Evolutionary conservation across 2,329 filamentous ascomycete genomes (phyloP), one percentile per base, ranked within the genome.

Genomic region (Cordyceps farinosa): DNA sequence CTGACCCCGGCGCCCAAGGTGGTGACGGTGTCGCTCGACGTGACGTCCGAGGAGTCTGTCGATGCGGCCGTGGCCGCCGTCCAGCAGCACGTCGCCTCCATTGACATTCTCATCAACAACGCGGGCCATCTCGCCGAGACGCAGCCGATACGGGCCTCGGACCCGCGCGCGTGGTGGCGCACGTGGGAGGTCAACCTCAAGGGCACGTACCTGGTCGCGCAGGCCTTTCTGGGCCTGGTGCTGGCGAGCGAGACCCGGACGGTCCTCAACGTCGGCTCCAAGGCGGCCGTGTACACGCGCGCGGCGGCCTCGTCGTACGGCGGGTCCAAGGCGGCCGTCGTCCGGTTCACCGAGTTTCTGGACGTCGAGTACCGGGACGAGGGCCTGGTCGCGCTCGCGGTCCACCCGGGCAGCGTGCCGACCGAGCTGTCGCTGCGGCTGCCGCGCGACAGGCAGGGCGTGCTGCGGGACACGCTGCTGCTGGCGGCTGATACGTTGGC

Each of bases 121-220:
- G 78, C 79, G 0, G 79, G 77, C 0, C 75, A 74, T 42, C 67
- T 81, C 3, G 76, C 77, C 55, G 69, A 68, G 4, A 75, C 69
- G 54, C 64, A 68, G 1, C 67, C 67, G 3, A 68, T 80, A n/a
- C 65, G 66, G 17, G 76, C 80, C 7, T 69, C 73, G 2, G 69
- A 78, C 13, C 70, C 75, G 4, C 69, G 73, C 1, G 76, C 77
- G 10, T 84, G 80, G 74, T 80, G 78, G 77, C 66, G 67, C 15
- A 74, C 76, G 30, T 81, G 77, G 69, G 79, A 82, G 44, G 77
- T 83, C 61, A 85, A 85, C 64, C 69, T 84, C 34, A 80, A 77
- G 54, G 82, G 83, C 0, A 70, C 76, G 0, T 81, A 82, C 50
- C 73, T 82, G 13, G 69, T 78, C 32, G 76, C 78, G 1, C 72